Percentiles rank a stretch among this genome's conserved stretches.
Evolutionary conservation across 257 asterid species (phyloP).

Genomic region (Scutellaria minor): DNA sequence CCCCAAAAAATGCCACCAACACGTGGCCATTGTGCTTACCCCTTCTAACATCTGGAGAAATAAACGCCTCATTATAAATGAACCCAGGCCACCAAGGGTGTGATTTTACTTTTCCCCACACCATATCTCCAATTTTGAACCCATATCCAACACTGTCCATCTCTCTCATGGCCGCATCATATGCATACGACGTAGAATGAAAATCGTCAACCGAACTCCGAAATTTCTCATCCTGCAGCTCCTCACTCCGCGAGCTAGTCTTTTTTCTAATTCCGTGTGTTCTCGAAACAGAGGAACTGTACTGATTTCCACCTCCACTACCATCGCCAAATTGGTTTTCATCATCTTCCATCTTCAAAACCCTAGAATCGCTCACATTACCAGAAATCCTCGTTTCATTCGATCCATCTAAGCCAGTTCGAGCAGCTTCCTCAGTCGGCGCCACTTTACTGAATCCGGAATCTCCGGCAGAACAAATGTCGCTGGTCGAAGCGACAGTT

Average conservation of each 20-base stretch:
- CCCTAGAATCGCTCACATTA: constrained; percentile 29
- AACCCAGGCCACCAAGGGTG: constrained; percentile 99
- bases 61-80: constrained; percentile 70
- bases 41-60: constrained; percentile 70
- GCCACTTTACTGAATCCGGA: constrained; percentile 13
- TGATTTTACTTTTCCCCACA: constrained; percentile 98
- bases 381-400: constrained; percentile 25
- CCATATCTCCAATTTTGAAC: constrained; percentile 89
- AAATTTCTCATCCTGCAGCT: constrained; percentile 3
- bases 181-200: constrained; percentile 54
- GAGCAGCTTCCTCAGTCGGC: constrained; percentile 31
- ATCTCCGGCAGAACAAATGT: constrained; percentile 4
- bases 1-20: constrained; percentile 94
- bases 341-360: constrained; percentile 26
- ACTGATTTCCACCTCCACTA: constrained; percentile 21
- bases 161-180: constrained; percentile 60
- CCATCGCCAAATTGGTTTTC: background rate
- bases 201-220: constrained; percentile 28
- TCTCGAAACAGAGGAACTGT: constrained; percentile 17
- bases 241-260: constrained; percentile 8
- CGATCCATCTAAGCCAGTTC: constrained; percentile 26
- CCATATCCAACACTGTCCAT: constrained; percentile 64
- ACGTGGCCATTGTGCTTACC: constrained; percentile 77
- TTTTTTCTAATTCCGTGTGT: constrained; percentile 18
- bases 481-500: constrained; percentile 21